Evolutionary conservation across 352 stramenopile genomes (phyloP).

Genomic region (Globisporangium camurandrum): DNA sequence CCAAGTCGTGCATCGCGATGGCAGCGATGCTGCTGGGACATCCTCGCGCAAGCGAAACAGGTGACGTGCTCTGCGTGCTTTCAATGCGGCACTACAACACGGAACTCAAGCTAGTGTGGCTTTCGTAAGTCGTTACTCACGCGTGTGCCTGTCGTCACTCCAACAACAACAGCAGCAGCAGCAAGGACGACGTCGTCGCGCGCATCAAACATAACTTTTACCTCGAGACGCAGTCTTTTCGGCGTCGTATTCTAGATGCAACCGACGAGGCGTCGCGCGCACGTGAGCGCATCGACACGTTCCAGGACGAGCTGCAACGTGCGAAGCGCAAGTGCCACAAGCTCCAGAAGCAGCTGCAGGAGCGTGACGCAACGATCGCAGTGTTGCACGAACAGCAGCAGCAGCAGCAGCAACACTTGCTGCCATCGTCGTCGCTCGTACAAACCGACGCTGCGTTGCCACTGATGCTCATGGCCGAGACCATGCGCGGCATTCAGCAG

Average conservation of each 20-base stretch:
- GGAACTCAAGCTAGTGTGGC: no score
- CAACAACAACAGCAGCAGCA: background rate
- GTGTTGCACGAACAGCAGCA: constrained; percentile 45
- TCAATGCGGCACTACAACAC: no score
- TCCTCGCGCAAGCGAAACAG: background rate
- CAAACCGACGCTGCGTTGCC: constrained; percentile 38
- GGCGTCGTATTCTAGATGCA: constrained; percentile 24
- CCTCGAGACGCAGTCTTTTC: constrained; percentile 42
- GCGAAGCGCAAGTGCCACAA: constrained; percentile 50
- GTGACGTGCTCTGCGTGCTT: background rate
- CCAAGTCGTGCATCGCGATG: constrained; percentile 3
- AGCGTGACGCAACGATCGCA: constrained; percentile 44
- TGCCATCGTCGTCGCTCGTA: no score
- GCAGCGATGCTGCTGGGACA: background rate
- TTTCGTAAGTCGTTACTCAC: no score
- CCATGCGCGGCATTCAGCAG: constrained; percentile 43
- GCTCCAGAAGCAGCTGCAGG: constrained; percentile 47
- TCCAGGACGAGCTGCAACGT: constrained; percentile 36
- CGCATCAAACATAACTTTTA: constrained; percentile 58
- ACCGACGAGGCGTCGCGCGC: constrained; percentile 18
- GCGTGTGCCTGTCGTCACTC: background rate
- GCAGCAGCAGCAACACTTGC: no score
- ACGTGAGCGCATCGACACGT: constrained; percentile 19
- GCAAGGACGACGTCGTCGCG: constrained; percentile 17
- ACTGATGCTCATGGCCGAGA: constrained; percentile 55